Evolutionary conservation across 2,329 filamentous ascomycete genomes (phyloP), one percentile per base, ranked within the genome.

Genomic region (Xenoacremonium recifei): DNA sequence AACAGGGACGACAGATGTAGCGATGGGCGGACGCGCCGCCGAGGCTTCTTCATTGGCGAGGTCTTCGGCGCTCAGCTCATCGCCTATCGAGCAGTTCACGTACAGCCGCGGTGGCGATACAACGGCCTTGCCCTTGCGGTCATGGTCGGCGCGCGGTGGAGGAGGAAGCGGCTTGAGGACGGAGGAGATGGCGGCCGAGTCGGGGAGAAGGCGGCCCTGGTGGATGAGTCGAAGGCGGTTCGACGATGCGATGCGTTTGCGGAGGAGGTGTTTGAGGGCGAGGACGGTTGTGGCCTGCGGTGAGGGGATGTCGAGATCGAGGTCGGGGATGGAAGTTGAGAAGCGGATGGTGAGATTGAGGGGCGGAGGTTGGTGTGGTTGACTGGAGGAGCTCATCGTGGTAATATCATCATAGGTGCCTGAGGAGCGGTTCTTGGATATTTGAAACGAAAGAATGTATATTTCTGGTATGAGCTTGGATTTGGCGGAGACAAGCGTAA

Each of bases 41-140:
- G 67, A 67, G 53, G 67, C 63, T 21, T 78, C 76, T 69, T 96
- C 91, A 12, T 73, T 75, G 2, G 75, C 76, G 17, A 97, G 77
- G 44, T 96, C 89, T 1, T 72, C 60, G 11, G 77, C 61, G 0
- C 85, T 79, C 11, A 97, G 76, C 19, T 79, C 72, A 63, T 88
- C 83, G 40, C 90, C 90, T 44, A 97, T 87, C 50, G 89, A 92
- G 75, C 92, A 97, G 71, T 95, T 95, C 47, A 97, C 85, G 64
- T 95, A 96, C 57, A 95, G 79, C 33, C 85, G 77, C 21, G 68
- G 62, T 12, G 65, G 64, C 32, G 75, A 72, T 21, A 74, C 75
- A 5, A 84, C 63, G 1, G 77, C 77, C 45, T 93, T 95, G 35
- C 86, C 88, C 57, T 66, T 66, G 23, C 52, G 53, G 33, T 63